phyloP scores from a whole-genome alignment of 139 green algal species.

The Raphidocelis subcapitata region DNA sequence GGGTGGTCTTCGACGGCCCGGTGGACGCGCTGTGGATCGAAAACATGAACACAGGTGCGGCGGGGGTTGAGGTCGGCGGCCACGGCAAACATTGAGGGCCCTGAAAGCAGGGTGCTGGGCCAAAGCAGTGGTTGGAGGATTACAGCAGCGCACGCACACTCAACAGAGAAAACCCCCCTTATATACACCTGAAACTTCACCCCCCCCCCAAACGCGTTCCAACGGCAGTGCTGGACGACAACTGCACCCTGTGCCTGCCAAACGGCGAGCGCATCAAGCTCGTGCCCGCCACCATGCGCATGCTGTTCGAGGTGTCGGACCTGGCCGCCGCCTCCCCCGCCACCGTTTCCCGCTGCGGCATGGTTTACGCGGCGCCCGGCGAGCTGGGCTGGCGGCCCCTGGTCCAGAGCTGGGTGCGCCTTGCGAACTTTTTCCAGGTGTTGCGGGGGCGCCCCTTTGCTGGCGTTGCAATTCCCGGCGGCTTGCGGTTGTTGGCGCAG shows the following conservation, averaged over 20 bases:
- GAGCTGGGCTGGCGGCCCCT: constrained; percentile 87
- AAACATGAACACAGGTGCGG: constrained; percentile 90
- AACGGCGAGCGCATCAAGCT: constrained; percentile 78
- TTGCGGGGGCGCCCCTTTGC: constrained; percentile 63
- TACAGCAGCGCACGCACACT: too few relatives aligned
- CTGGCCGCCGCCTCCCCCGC: constrained; percentile 87
- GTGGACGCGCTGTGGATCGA: constrained; percentile 92
- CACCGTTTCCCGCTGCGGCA: constrained; percentile 89
- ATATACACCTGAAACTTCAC: too few relatives aligned
- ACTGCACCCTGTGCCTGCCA: constrained; percentile 75
- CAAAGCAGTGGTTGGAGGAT: too few relatives aligned
- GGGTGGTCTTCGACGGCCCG: constrained; percentile 94
- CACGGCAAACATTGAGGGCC: too few relatives aligned
- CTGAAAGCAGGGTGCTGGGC: too few relatives aligned
- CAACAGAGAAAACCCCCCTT: too few relatives aligned
- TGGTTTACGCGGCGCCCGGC: constrained; percentile 86
- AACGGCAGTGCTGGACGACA: constrained; percentile 79
- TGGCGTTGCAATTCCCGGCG: constrained; percentile 71
- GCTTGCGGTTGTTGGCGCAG: too few relatives aligned
- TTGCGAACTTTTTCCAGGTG: constrained; percentile 55
- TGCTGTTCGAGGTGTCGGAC: constrained; percentile 70
- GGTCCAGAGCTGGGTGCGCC: constrained; percentile 80
- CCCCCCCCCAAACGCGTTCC: too few relatives aligned
- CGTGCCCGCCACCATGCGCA: constrained; percentile 46
- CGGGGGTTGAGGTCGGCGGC: constrained; percentile 61